Percentiles rank a stretch among this genome's conserved stretches.
phyloP scores from a whole-genome alignment of 192 early-diverging fungal species.

The Phycomyces blakesleeanus region DNA sequence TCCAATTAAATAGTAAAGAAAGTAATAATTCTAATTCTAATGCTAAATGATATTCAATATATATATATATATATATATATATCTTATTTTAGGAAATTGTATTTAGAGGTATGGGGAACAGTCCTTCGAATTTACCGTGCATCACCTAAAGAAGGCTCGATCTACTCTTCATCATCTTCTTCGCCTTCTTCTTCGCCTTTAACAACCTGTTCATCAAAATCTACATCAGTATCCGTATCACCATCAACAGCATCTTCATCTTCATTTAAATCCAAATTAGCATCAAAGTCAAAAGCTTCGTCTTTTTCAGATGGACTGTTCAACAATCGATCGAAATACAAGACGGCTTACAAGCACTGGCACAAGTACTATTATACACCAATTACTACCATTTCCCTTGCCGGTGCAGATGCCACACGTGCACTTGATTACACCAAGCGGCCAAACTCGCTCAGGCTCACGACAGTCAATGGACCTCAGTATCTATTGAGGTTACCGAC shows the following conservation, averaged over 20 bases:
- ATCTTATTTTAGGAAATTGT: slow-evolving; percentile 31
- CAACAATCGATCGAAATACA: neutral
- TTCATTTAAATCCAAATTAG: too few species aligned
- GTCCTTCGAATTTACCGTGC: slow-evolving; percentile 17
- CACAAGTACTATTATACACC: slow-evolving; percentile 18
- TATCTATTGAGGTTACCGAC: slow-evolving; percentile 40
- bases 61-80: too few species aligned
- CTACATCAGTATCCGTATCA: too few species aligned
- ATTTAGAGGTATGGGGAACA: slow-evolving; percentile 48
- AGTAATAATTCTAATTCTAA: too few species aligned
- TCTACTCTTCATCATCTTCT: too few species aligned
- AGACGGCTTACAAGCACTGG: slow-evolving; percentile 1
- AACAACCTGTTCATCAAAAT: too few species aligned
- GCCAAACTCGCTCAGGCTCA: slow-evolving; percentile 42
- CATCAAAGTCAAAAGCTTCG: too few species aligned
- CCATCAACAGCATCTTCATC: too few species aligned
- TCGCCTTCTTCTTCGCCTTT: too few species aligned
- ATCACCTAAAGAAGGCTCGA: slow-evolving; percentile 3
- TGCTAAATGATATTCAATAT: too few species aligned
- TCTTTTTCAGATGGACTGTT: too few species aligned
- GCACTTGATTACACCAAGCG: slow-evolving; percentile 46
- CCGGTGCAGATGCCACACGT: slow-evolving; percentile 22
- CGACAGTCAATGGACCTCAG: slow-evolving; percentile 29
- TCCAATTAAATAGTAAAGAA: too few species aligned
- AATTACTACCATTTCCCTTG: slow-evolving; percentile 16